Evolutionary conservation across 2,329 filamentous ascomycete genomes (phyloP), one percentile per base, ranked within the genome.

Genomic region (Eutypa lata): DNA sequence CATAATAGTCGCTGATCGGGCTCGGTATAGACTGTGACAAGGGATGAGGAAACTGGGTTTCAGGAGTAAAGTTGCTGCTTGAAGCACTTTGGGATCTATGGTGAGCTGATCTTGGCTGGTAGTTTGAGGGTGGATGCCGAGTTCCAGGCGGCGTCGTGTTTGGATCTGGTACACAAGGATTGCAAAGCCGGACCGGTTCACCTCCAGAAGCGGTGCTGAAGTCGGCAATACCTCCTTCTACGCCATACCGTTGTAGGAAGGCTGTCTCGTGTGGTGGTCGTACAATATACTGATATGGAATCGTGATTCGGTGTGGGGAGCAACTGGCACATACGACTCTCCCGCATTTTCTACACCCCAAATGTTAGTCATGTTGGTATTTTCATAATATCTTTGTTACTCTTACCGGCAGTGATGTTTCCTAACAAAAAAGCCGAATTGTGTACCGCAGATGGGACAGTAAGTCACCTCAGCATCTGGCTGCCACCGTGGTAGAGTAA

Each of bases 231-330:
- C 72, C 64, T 45, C 71, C 61, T 56, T 78, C 65, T 50, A 71
- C 64, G 56, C 76, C 68, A 56, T 55, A 72, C 59, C 56, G 44
- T 11, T 54, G 68, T 11, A 61, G 57, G 33, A 63, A 56, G 4
- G 57, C 58, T 3, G 64, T 62, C 43, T 69, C 63, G 7, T 73
- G 77, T 1, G 89, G 88, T 3, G 90, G 89, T 47, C 88, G 87
- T 24, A 97, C 91, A 59, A 97, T 96, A 68, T 90, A 97, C 66
- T 94, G 90, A 59, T 92, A 83, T 1, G 93, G 93, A 57, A 97
- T 97, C 3, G 90, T 96, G 66, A 97, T 97, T 56, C 91, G 84
- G 70, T 97, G 93, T 3, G 93, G 93, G 2, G 93, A 97, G 73
- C 93, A 97, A 19, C 84, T 79, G 53, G 87, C 86, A 71, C 93